Evolutionary conservation across 2,329 filamentous ascomycete genomes (phyloP).

Genomic region (Exophiala viscosa): DNA sequence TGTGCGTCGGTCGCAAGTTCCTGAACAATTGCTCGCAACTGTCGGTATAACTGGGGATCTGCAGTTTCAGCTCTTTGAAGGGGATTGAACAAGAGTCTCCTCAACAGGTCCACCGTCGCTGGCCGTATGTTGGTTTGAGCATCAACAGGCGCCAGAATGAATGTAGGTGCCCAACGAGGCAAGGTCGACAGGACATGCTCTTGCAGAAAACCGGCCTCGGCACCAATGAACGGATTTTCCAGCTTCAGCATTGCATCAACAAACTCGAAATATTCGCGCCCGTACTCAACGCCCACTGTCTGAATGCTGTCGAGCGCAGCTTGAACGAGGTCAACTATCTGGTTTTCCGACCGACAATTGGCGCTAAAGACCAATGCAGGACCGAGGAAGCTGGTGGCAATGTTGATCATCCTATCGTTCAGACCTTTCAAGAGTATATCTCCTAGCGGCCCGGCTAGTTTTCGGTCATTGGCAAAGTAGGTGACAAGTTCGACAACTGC

Average conservation of each 20-base stretch:
- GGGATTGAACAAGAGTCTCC: constrained; percentile 40
- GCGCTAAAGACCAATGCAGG: constrained; percentile 54
- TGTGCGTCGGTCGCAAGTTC: constrained; percentile 17
- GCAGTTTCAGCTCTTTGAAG: constrained; percentile 32
- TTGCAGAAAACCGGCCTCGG: constrained; percentile 33
- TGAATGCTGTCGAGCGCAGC: constrained; percentile 46
- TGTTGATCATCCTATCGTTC: constrained; percentile 49
- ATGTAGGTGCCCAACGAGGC: constrained; percentile 48
- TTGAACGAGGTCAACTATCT: constrained; percentile 38
- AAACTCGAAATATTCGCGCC: constrained; percentile 48
- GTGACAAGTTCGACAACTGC: constrained; percentile 56
- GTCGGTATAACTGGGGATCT: constrained; percentile 12
- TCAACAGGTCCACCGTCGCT: constrained; percentile 43
- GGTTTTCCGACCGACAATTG: constrained; percentile 35
- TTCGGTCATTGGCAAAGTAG: constrained; percentile 52
- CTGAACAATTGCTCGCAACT: constrained; percentile 8
- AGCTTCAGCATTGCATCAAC: constrained; percentile 52
- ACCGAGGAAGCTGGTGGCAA: constrained; percentile 57
- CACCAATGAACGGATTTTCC: constrained; percentile 30
- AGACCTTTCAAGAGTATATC: constrained; percentile 53
- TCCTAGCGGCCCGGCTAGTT: constrained; percentile 47
- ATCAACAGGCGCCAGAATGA: constrained; percentile 51
- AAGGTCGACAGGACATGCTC: constrained; percentile 40
- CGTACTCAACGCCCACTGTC: constrained; percentile 47
- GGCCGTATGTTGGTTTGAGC: constrained; percentile 39